Percentiles rank a stretch among this genome's conserved stretches.
These are phyloP conservation scores for Phytophthora constricta DNA, from an alignment of 352 stramenopile genomes.

Conservation along the genomic window DNA sequence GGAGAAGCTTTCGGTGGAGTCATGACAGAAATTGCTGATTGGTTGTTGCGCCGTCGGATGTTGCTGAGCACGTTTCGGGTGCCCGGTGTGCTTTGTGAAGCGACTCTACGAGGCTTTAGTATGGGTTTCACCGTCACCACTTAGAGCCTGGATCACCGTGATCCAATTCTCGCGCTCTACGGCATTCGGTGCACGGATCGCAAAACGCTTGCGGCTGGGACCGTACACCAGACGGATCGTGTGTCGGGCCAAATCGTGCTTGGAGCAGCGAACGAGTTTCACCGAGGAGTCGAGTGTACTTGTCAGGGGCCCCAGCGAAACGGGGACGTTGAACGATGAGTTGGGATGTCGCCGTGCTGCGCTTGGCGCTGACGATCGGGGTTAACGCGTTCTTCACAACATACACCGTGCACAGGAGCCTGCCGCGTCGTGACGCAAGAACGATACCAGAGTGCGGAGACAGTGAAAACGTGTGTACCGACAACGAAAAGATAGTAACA, in stretches of 20 bases:
- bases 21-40: not conserved
- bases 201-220: conserved; percentile 4
- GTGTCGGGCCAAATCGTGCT: conserved; percentile 12
- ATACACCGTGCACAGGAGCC: conserved; percentile 16
- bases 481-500: too few species aligned
- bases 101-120: not conserved
- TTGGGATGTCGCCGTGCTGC: not conserved
- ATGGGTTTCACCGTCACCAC: not conserved
- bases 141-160: not conserved
- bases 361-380: not conserved
- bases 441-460: not conserved
- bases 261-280: conserved; percentile 7
- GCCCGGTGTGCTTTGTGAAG: not conserved
- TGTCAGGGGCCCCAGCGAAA: conserved; percentile 14
- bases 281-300: conserved; percentile 9
- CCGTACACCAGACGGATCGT: conserved; percentile 23
- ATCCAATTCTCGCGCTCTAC: conserved; percentile 12
- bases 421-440: not conserved
- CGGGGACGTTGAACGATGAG: conserved; percentile 16
- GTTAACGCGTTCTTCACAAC: conserved; percentile 4
- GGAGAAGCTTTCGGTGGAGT: too few species aligned
- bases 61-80: not conserved
- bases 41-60: not conserved
- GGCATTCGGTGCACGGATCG: conserved; percentile 3
- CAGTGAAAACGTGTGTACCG: not conserved